A percentile compares a stretch with the other conserved stretches of the same genome.
Evolutionary conservation across 192 early-diverging fungal genomes (phyloP).

Genomic region (Backusella mclennaniae): DNA sequence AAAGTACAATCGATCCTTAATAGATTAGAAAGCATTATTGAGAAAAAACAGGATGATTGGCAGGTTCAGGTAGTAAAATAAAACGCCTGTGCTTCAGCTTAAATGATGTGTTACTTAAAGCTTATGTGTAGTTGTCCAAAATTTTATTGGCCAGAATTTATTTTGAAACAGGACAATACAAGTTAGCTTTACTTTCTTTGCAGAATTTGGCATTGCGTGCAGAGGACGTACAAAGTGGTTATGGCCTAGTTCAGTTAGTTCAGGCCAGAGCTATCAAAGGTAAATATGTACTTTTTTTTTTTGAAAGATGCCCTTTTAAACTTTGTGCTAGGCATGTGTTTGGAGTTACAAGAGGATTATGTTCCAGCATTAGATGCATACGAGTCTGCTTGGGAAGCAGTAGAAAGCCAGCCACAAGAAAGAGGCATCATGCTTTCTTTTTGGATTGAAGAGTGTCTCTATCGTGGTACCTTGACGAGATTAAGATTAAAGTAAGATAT

Average conservation of each 20-base stretch:
- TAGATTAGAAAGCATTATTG: neutral
- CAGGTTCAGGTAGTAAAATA: constrained; percentile 9
- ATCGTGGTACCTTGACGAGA: constrained; percentile 6
- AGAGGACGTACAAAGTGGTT: constrained; percentile 41
- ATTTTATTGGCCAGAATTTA: constrained; percentile 58
- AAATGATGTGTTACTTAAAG: neutral
- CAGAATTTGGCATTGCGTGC: constrained; percentile 35
- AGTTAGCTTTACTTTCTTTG: constrained; percentile 39
- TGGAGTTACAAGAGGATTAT: constrained; percentile 41
- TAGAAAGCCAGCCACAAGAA: constrained; percentile 26
- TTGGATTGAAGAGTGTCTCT: constrained; percentile 20
- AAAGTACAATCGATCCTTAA: constrained; percentile 3
- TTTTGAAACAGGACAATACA: constrained; percentile 53
- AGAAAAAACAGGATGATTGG: constrained; percentile 11
- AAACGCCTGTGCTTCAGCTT: neutral
- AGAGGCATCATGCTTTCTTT: constrained; percentile 10
- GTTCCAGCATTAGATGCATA: constrained; percentile 49
- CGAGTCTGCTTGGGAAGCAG: constrained; percentile 38
- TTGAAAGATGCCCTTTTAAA: neutral
- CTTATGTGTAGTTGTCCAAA: constrained; percentile 29
- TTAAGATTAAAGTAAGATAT: constrained; percentile 12
- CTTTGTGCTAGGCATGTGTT: constrained; percentile 35
- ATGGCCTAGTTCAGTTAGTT: constrained; percentile 56
- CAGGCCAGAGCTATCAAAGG: constrained; percentile 58
- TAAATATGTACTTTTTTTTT: neutral